Conservation (phyloP, 768 basidiomycete genomes). For the Hypholoma sublateritium region DNA sequence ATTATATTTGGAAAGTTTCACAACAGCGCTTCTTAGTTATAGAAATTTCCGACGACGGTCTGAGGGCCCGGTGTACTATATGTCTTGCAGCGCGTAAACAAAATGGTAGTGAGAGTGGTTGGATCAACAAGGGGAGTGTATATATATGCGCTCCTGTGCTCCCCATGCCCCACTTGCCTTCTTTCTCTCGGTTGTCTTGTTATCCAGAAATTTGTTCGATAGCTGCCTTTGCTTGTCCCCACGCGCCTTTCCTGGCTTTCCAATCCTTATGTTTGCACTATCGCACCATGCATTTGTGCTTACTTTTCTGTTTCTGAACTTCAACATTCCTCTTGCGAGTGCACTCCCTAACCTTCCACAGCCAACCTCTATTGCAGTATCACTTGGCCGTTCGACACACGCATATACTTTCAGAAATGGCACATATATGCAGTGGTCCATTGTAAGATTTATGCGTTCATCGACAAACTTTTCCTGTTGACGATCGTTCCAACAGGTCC, state of each 20-base stretch:
- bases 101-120: too few species aligned
- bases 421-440: conserved; percentile 5
- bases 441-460: background rate
- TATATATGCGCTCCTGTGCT: background rate
- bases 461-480: background rate
- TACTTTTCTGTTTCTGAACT: background rate
- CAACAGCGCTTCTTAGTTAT: too few species aligned
- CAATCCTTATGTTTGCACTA: conserved; percentile 6
- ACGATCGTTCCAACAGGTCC: conserved; percentile 35
- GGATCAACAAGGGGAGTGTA: background rate
- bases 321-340: background rate
- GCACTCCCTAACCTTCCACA: background rate
- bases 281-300: background rate
- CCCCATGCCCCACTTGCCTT: background rate
- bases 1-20: too few species aligned
- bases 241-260: background rate
- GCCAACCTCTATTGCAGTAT: background rate
- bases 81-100: too few species aligned
- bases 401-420: background rate
- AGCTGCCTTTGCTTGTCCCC: background rate
- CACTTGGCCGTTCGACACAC: background rate
- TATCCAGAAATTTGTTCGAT: background rate
- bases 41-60: too few species aligned
- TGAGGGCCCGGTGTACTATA: too few species aligned
- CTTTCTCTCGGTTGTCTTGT: background rate